Percentiles rank a stretch among this genome's conserved stretches.
phyloP scores from a whole-genome alignment of 2,329 filamentous ascomycete species.

The Sclerotinia glacialis region DNA sequence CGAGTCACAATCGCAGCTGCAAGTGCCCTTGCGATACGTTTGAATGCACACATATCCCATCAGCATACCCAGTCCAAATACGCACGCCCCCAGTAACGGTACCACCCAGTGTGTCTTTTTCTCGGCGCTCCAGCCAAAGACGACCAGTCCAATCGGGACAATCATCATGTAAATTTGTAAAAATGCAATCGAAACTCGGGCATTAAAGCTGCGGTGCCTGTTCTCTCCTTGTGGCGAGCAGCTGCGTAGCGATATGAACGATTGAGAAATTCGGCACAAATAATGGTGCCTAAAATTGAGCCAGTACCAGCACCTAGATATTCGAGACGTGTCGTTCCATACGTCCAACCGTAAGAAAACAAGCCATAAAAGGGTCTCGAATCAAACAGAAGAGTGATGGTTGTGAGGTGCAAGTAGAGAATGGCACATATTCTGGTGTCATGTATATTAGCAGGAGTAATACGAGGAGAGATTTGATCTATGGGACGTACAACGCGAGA shows the following conservation, averaged over 20 bases:
- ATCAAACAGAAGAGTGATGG: not conserved
- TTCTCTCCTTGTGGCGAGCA: not conserved
- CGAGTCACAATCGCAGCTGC: not conserved
- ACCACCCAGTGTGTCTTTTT: not conserved
- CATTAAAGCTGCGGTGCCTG: not conserved
- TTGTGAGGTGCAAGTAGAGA: constrained; percentile 1
- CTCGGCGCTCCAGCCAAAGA: not conserved
- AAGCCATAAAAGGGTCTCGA: not conserved
- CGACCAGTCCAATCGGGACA: not conserved
- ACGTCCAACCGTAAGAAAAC: not conserved
- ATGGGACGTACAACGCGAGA: not conserved
- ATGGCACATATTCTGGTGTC: not conserved
- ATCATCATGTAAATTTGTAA: not conserved
- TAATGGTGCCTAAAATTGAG: not conserved
- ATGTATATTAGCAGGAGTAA: not conserved
- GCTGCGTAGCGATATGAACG: not conserved
- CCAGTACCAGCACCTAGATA: constrained; percentile 1
- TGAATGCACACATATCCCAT: constrained; percentile 1
- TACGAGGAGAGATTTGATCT: not conserved
- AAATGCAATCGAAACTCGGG: not conserved
- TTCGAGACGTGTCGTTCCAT: not conserved
- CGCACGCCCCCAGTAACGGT: not conserved
- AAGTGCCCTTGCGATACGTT: not conserved
- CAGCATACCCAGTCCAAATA: not conserved
- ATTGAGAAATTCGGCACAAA: not conserved